phyloP scores from a whole-genome alignment of 2,329 filamentous ascomycete species.

The Ascochyta fabae region DNA sequence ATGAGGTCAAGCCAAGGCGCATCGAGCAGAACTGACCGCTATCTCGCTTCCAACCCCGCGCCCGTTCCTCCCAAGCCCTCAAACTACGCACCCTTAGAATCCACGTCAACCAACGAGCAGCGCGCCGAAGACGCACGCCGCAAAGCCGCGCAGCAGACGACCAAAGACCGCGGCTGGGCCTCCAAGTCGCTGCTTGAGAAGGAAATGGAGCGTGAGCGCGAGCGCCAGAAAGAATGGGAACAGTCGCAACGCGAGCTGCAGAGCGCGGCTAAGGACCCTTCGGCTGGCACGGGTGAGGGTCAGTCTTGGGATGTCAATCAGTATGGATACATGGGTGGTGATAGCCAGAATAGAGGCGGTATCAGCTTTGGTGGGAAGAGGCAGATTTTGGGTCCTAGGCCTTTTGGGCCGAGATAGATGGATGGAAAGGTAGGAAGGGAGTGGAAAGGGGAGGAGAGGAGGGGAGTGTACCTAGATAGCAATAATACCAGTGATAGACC shows the following conservation, averaged over 20 bases:
- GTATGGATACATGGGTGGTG: slow-evolving; percentile 78
- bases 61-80: slow-evolving; percentile 55
- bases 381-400: slow-evolving; percentile 80
- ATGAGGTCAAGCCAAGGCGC: slow-evolving; percentile 20
- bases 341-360: slow-evolving; percentile 72
- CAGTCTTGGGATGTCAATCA: slow-evolving; percentile 78
- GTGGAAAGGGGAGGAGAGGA: no score
- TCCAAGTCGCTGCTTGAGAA: slow-evolving; percentile 75
- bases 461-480: no score
- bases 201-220: slow-evolving; percentile 80
- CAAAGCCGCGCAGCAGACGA: slow-evolving; percentile 63
- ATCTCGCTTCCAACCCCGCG: slow-evolving; percentile 62
- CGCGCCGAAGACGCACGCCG: slow-evolving; percentile 68
- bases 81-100: slow-evolving; percentile 56
- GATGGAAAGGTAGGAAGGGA: no score
- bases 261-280: slow-evolving; percentile 59
- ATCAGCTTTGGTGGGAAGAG: slow-evolving; percentile 69
- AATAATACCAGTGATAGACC: not conserved
- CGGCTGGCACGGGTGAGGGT: slow-evolving; percentile 71
- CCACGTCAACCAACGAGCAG: slow-evolving; percentile 66
- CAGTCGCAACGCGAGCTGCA: slow-evolving; percentile 71
- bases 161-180: slow-evolving; percentile 68
- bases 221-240: slow-evolving; percentile 82
- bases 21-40: slow-evolving; percentile 62
- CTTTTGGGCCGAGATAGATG: slow-evolving; percentile 52